Percentiles rank a stretch among this genome's conserved stretches.
Evolutionary conservation across 768 basidiomycete species (phyloP).

Genomic region (Pholiota molesta): DNA sequence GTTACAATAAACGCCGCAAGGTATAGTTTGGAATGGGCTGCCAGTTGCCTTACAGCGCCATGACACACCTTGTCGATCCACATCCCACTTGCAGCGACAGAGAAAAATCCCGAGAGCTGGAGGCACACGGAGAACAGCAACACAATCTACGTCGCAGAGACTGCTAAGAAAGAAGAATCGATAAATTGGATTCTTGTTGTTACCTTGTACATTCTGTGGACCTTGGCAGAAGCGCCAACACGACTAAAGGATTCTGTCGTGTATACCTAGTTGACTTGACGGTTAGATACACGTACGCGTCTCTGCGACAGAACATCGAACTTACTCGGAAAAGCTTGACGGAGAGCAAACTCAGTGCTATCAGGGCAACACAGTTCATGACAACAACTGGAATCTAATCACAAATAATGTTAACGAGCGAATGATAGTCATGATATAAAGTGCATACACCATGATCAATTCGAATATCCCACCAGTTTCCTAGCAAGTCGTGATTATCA

Average conservation of each 20-base stretch:
- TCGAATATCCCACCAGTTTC: constrained; percentile 44
- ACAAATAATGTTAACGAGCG: not conserved
- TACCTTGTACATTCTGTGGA: constrained; percentile 54
- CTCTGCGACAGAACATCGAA: not conserved
- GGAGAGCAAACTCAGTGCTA: constrained; percentile 41
- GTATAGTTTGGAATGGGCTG: constrained; percentile 38
- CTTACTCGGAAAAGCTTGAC: constrained; percentile 45
- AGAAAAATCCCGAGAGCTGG: constrained; percentile 54
- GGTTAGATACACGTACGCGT: not conserved
- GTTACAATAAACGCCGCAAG: constrained; percentile 43
- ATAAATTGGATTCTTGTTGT: not conserved
- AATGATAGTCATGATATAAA: not conserved
- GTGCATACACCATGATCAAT: constrained; percentile 38
- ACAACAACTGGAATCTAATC: constrained; percentile 43
- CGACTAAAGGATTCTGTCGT: constrained; percentile 47
- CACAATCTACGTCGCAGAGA: constrained; percentile 38
- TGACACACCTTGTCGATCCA: constrained; percentile 53
- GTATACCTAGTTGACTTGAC: constrained; percentile 38
- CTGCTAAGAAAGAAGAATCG: not conserved
- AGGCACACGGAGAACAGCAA: constrained; percentile 50
- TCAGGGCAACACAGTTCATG: constrained; percentile 37
- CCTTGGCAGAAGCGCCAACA: constrained; percentile 47
- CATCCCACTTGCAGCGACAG: constrained; percentile 44
- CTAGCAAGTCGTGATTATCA: constrained; percentile 40
- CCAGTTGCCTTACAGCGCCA: constrained; percentile 35